Base-by-base conservation (phyloP, 1,139 yeast species). In the Pichia inconspicua region DNA sequence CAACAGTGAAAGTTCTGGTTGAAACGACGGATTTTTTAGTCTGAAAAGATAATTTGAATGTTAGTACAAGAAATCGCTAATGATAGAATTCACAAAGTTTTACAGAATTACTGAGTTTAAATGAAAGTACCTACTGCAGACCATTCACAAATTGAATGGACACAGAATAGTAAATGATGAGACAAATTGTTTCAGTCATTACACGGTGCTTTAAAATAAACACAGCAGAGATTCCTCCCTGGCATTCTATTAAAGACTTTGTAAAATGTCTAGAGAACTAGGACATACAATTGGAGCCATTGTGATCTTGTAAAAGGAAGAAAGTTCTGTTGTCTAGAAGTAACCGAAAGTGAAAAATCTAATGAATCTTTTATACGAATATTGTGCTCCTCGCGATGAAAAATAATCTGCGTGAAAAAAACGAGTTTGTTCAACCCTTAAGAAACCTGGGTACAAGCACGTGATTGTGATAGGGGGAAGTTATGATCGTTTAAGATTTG, bases 241-340 rank as follows among this genome's bases (percentile, higher is more conserved):
- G 51, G 44, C 49, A 55, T 45, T 50, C 52, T 45, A 52, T 48
- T 50, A 49, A 48, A 50, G 54, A 46, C 53, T 50, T 50, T 43
- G 44, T 25, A 48, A 46, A 14, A 40, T 14, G 27, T 27, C 28
- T 19, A 44, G 32, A 25, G 28, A 19, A 31, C 12, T 27, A 12
- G 69, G 70, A 84, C 92, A 70, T 84, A 84, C 92, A 71, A 82
- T 82, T 81, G 94, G 94, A 79, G 94, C 94, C 94, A 84, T 84
- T 77, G 66, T 77, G 35, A 27, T 25, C 11, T 39, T 39, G 28
- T 22, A 8, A 9, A 28, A 27, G 8, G 41, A 39, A 39, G 17
- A n/a, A 25, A n/a, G 40, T n/a, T n/a, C n/a, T n/a, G n/a, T n/a
- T n/a, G n/a, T n/a, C n/a, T n/a, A n/a, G n/a, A n/a, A n/a, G n/a